Evolutionary conservation across 129 eudicot species (phyloP).

Genomic region (Rutidosis leptorrhynchoides): DNA sequence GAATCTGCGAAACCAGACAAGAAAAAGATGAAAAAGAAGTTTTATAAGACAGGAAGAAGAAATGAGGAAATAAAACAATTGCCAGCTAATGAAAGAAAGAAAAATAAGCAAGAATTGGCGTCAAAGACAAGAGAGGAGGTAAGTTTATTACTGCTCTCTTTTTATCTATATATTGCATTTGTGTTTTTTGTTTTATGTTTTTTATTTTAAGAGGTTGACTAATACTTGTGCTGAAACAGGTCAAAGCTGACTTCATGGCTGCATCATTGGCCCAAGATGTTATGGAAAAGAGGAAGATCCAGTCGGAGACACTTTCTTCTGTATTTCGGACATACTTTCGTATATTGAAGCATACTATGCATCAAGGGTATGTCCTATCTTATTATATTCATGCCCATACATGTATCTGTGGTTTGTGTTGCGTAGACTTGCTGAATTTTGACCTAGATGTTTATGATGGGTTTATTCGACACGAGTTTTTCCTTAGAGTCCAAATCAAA

Average conservation of each 20-base stretch:
- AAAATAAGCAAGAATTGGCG: slow-evolving; percentile 53
- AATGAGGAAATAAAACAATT: slow-evolving; percentile 41
- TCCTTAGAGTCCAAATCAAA: not conserved
- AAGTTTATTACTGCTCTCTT: not conserved
- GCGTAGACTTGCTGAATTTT: not conserved
- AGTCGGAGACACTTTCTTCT: slow-evolving; percentile 71
- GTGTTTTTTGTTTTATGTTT: slow-evolving; percentile 4
- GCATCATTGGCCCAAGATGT: slow-evolving; percentile 75
- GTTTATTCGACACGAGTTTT: not conserved
- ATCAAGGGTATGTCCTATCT: slow-evolving; percentile 42
- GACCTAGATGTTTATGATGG: not conserved
- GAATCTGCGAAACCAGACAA: slow-evolving; percentile 43
- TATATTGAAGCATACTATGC: slow-evolving; percentile 65
- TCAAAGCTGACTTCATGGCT: slow-evolving; percentile 79
- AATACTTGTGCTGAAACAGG: slow-evolving; percentile 40
- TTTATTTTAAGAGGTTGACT: not conserved
- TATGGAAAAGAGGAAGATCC: slow-evolving; percentile 62
- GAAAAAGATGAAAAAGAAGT: slow-evolving; percentile 44
- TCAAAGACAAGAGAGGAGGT: slow-evolving; percentile 90
- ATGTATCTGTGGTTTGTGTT: not conserved
- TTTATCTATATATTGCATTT: not conserved
- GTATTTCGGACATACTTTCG: slow-evolving; percentile 76
- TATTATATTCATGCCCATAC: not conserved
- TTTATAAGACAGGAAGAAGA: slow-evolving; percentile 47
- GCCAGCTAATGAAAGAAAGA: slow-evolving; percentile 58